Evolutionary conservation across 306 rosid genomes (phyloP), one percentile per base, ranked within the genome.

Genomic region (Trifolium fragiferum): DNA sequence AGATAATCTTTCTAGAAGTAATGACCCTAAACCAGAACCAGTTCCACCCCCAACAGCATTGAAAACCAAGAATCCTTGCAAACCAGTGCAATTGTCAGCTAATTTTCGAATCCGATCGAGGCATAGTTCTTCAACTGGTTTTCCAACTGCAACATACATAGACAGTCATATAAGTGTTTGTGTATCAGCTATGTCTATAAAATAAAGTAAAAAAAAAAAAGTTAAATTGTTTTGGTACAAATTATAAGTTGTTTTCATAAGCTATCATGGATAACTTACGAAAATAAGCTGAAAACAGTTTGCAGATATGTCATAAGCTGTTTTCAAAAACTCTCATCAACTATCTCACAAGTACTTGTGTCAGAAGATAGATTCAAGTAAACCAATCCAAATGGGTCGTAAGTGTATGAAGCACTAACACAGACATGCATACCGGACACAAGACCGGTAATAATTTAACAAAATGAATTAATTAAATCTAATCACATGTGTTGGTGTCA

Each of bases 31-130:
- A 66, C 96, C 96, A 76, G 96, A 90, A 51, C 96, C 96, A 54
- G 96, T 90, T 71, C 96, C 96, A 60, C 96, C 96, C 82, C 92
- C 92, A 79, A 84, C 96, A 60, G 96, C 96, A 78, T 77, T 90
- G 77, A 90, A 86, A 68, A 90, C 87, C 85, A 87, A 68, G 80
- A 90, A 90, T 20, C 96, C 92, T 80, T 90, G 96, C 82, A 90
- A 84, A 47, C 96, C 96, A 60, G 89, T 90, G 74, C 96, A 87
- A 65, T 84, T 90, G 59, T 90, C 96, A 8, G 96, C 92, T 46
- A 87, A 69, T 67, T 90, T 90, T 53, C 96, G 74, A 27, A 87
- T 78, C 18, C 92, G 84, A 53, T 90, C 85, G 35, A 90, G 85
- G 81, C 90, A 90, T 14, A 84, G 76, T 43, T 90, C 96, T 57